phyloP scores from a whole-genome alignment of 768 basidiomycete species.

The Pholiota molesta region DNA sequence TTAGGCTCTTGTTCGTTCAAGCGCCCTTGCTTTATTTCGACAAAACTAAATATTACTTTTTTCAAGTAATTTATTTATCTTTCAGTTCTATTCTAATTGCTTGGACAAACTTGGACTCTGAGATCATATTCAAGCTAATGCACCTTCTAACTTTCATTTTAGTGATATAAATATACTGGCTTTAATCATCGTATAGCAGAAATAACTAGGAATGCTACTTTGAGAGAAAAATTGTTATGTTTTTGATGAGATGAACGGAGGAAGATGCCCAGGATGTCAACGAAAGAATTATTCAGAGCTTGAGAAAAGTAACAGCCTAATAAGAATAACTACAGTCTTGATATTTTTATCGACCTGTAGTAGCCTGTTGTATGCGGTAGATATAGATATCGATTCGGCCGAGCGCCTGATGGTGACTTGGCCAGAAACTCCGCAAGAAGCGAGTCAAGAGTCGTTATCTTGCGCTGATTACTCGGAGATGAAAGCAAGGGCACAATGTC shows the following conservation, averaged over 20 bases:
- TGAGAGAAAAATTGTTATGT: not conserved
- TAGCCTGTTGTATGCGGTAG: not conserved
- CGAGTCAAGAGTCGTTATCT: constrained; percentile 6
- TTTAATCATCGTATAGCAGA: not conserved
- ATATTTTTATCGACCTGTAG: not conserved
- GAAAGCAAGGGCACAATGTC: constrained; percentile 2
- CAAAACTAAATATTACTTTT: no score
- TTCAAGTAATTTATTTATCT: not conserved
- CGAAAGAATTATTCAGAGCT: not conserved
- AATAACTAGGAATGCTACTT: not conserved
- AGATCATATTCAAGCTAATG: no score
- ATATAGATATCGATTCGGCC: not conserved
- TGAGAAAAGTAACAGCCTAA: not conserved
- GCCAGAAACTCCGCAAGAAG: not conserved
- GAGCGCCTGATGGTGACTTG: not conserved
- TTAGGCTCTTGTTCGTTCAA: no score
- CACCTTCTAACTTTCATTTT: no score
- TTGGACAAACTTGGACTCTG: no score
- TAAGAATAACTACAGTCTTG: constrained; percentile 1
- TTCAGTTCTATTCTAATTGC: not conserved
- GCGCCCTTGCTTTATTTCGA: no score
- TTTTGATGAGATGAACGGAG: not conserved
- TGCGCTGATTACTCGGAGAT: constrained; percentile 21
- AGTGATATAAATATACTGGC: not conserved
- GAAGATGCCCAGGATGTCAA: not conserved